A percentile compares a stretch with the other conserved stretches of the same genome.
Evolutionary conservation across 441 rosid species (phyloP).

Genomic region (Populus tomentosa): DNA sequence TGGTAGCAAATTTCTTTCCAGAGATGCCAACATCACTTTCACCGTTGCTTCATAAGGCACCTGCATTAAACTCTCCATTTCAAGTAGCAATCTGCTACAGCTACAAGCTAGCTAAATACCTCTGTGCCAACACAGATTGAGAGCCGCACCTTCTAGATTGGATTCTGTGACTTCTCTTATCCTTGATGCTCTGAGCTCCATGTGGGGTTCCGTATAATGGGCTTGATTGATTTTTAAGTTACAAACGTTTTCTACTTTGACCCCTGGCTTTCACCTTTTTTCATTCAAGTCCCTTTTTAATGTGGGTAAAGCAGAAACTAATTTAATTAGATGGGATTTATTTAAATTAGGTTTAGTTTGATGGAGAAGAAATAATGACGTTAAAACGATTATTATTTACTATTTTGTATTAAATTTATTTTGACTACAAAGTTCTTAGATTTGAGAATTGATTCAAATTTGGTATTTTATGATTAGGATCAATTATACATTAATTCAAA

Average conservation of each 20-base stretch:
- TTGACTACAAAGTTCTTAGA: no score
- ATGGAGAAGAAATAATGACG: not conserved
- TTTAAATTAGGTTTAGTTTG: not conserved
- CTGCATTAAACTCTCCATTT: constrained; percentile 50
- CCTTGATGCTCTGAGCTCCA: not conserved
- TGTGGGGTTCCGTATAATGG: not conserved
- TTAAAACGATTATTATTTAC: no score
- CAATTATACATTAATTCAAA: no score
- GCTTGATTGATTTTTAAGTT: not conserved
- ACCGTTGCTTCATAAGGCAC: constrained; percentile 51
- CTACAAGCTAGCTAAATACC: not conserved
- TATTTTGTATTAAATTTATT: no score
- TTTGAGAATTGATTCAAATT: no score
- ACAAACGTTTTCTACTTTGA: not conserved
- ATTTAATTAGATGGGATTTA: not conserved
- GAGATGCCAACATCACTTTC: constrained; percentile 39
- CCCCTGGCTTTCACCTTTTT: not conserved
- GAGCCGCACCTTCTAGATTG: not conserved
- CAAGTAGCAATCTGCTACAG: not conserved
- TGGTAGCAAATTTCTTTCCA: constrained; percentile 68
- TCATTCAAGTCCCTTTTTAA: not conserved
- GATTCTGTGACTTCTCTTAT: not conserved
- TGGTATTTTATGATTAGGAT: no score
- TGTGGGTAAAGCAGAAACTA: not conserved
- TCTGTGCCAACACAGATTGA: not conserved